phyloP scores from a whole-genome alignment of 1,139 yeast genomes.

The Pichia sp. region DNA sequence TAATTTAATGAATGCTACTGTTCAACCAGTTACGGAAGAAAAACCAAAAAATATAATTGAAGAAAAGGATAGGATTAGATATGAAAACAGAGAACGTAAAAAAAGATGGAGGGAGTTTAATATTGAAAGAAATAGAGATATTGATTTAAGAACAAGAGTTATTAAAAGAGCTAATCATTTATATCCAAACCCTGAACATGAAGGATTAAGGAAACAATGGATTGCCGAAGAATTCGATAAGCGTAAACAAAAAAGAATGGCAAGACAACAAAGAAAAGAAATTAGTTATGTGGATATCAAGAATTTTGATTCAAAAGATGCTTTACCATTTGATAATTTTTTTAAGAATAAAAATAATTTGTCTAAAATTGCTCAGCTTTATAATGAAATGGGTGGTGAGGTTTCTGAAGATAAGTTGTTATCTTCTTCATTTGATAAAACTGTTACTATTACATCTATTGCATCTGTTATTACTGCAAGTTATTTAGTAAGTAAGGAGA shows the following conservation, averaged over 20 bases:
- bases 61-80: constrained; percentile 51
- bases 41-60: constrained; percentile 14
- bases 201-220: constrained; percentile 63
- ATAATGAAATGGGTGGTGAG: constrained; percentile 22
- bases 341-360: constrained; percentile 14
- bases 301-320: constrained; percentile 11
- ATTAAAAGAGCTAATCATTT: constrained; percentile 61
- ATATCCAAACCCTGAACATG: constrained; percentile 57
- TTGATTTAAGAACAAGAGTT: constrained; percentile 75
- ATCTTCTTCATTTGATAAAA: constrained; percentile 14
- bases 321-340: constrained; percentile 14
- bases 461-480: constrained; percentile 38
- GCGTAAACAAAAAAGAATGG: constrained; percentile 56
- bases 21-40: neutral
- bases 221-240: constrained; percentile 64
- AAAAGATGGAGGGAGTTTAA: constrained; percentile 88
- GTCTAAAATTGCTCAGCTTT: constrained; percentile 13
- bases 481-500: constrained; percentile 19
- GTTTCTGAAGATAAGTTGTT: constrained; percentile 11
- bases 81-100: constrained; percentile 79
- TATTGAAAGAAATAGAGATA: constrained; percentile 75
- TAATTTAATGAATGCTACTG: constrained; percentile 12
- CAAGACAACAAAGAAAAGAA: constrained; percentile 32
- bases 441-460: constrained; percentile 38
- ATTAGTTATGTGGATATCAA: constrained; percentile 12